A percentile compares a stretch with the other conserved stretches of the same genome.
These are phyloP conservation scores for Ophiosphaerella herpotricha DNA, from an alignment of 2,329 filamentous ascomycete genomes.

Conservation along the genomic window DNA sequence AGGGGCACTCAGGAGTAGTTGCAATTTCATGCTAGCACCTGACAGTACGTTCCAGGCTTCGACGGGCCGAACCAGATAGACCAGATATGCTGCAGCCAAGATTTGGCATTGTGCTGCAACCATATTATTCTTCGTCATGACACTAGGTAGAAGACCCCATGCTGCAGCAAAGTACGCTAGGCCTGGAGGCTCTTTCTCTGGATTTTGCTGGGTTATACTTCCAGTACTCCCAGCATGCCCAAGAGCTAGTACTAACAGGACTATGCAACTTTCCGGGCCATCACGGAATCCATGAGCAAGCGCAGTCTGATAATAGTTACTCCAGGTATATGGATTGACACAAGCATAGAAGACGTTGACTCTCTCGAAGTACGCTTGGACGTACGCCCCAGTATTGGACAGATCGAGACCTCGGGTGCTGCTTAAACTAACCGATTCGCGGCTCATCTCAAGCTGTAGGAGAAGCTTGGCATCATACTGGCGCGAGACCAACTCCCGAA, in stretches of 20 bases:
- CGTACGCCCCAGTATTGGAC: conserved; percentile 74
- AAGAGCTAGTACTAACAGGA: conserved; percentile 75
- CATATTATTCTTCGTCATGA: conserved; percentile 81
- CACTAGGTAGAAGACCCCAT: conserved; percentile 74
- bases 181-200: conserved; percentile 73
- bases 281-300: conserved; percentile 76
- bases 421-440: conserved; percentile 69
- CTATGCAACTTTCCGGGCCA: conserved; percentile 81
- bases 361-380: conserved; percentile 77
- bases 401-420: conserved; percentile 69
- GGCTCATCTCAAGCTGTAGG: conserved; percentile 78
- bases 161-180: conserved; percentile 80
- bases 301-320: conserved; percentile 73
- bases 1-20: conserved; percentile 75
- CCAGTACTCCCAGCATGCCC: conserved; percentile 76
- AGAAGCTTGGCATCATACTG: conserved; percentile 82
- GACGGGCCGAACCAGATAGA: conserved; percentile 79
- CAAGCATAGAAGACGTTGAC: conserved; percentile 88
- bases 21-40: conserved; percentile 79
- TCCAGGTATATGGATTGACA: conserved; percentile 82
- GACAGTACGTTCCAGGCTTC: conserved; percentile 83
- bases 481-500: conserved; percentile 74
- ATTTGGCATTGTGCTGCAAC: conserved; percentile 80
- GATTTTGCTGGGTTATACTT: conserved; percentile 73
- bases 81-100: conserved; percentile 78